Percentiles rank a stretch among this genome's conserved stretches.
These are phyloP conservation scores for Copromyces sp. DNA, from an alignment of 495 filamentous ascomycete species.

Conservation along the genomic window DNA sequence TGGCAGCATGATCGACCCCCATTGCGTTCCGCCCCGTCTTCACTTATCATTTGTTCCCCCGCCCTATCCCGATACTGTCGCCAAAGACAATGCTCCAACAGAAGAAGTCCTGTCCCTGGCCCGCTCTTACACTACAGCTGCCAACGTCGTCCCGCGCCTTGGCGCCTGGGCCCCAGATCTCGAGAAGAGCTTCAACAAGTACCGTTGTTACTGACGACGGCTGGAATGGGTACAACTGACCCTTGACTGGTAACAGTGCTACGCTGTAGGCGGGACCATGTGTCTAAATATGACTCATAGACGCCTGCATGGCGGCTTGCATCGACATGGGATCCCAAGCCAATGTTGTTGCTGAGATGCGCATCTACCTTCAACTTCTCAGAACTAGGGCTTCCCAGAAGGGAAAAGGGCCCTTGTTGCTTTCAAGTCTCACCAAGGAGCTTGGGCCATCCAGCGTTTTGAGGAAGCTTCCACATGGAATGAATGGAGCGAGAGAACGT, in stretches of 20 bases:
- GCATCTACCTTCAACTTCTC: constrained; percentile 17
- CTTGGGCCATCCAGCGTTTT: not conserved
- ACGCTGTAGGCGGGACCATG: constrained; percentile 15
- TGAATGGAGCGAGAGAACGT: not conserved
- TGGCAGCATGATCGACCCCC: not conserved
- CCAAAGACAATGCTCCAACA: not conserved
- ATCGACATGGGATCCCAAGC: constrained; percentile 7
- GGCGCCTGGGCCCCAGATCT: not conserved
- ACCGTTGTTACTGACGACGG: not conserved
- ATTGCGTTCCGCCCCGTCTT: not conserved
- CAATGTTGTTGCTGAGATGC: constrained; percentile 11
- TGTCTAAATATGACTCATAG: constrained; percentile 26
- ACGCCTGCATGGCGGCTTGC: constrained; percentile 20
- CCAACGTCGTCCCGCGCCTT: constrained; percentile 4
- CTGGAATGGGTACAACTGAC: not conserved
- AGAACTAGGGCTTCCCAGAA: constrained; percentile 1
- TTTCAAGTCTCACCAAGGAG: not conserved
- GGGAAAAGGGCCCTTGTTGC: not conserved
- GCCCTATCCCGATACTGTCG: not conserved
- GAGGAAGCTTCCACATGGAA: not conserved
- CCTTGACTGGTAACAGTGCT: not conserved
- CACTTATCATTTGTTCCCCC: not conserved
- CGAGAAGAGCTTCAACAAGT: not conserved
- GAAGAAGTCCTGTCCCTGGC: not conserved
- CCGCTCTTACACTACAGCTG: not conserved